Percentiles rank a stretch among this genome's conserved stretches.
Conservation (phyloP, 2,329 filamentous ascomycete genomes). For the Cladorrhinum sp. region DNA sequence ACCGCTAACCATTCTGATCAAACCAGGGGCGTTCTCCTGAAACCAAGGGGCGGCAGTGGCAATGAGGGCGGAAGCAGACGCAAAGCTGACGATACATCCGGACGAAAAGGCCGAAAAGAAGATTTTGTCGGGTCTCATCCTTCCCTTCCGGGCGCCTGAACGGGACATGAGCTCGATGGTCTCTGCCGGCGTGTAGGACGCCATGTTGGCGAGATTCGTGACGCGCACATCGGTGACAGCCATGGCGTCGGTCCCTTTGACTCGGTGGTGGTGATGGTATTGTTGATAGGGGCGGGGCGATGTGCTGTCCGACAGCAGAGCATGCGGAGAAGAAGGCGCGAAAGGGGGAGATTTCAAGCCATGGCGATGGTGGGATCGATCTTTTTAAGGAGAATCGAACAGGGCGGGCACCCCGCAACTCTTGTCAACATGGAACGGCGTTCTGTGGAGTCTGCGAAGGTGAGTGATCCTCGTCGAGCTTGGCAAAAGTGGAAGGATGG, state of each 20-base stretch:
- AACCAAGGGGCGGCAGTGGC: constrained; percentile 47
- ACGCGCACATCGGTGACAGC: constrained; percentile 3
- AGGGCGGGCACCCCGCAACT: neutral
- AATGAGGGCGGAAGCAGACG: constrained; percentile 45
- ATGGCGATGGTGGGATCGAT: neutral
- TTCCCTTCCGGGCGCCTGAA: constrained; percentile 49
- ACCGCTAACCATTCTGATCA: constrained; percentile 44
- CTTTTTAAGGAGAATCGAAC: neutral
- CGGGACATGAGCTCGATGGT: constrained; percentile 49
- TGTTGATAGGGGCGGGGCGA: neutral
- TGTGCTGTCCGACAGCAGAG: neutral
- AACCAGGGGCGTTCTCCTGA: constrained; percentile 45
- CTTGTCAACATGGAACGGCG: neutral
- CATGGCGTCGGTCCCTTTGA: constrained; percentile 1
- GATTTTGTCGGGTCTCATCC: constrained; percentile 51
- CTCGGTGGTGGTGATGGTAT: neutral
- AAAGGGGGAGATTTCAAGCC: neutral
- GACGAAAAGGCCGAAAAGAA: constrained; percentile 51
- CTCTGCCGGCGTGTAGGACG: constrained; percentile 45
- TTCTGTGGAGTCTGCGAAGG: neutral
- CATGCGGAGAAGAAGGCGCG: neutral
- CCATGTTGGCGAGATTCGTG: constrained; percentile 10
- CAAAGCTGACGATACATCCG: constrained; percentile 51
- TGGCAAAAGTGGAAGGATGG: neutral
- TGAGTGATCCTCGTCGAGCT: neutral